phyloP scores from a whole-genome alignment of 768 basidiomycete genomes.

The Leucosporidium yakuticum region DNA sequence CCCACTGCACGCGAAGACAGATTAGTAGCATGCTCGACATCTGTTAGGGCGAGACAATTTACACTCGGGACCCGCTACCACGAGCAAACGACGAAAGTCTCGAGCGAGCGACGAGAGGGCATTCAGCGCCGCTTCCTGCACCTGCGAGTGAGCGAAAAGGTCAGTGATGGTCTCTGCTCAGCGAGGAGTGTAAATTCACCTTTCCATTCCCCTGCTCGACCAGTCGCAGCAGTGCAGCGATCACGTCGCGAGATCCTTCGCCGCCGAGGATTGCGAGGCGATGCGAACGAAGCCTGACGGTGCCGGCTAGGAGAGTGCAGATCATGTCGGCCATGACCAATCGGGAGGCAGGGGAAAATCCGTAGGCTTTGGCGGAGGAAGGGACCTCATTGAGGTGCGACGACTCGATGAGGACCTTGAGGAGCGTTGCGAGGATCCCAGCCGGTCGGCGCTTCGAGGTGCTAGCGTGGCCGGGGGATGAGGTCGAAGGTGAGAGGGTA shows the following conservation, averaged over 20 bases:
- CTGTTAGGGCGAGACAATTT: not conserved
- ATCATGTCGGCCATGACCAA: constrained; percentile 15
- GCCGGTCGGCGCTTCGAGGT: not conserved
- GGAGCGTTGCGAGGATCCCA: not conserved
- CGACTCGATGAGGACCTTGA: constrained; percentile 15
- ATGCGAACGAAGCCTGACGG: not conserved
- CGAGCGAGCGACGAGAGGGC: constrained; percentile 14
- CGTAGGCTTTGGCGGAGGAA: not conserved
- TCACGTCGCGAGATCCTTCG: not conserved
- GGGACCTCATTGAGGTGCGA: not conserved
- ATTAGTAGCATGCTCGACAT: too few relatives aligned
- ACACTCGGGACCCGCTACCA: not conserved
- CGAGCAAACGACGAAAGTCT: not conserved
- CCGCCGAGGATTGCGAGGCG: not conserved
- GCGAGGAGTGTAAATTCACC: not conserved
- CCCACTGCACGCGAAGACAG: not conserved
- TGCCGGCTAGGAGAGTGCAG: constrained; percentile 17
- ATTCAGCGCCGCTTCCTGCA: constrained; percentile 15
- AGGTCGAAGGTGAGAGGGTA: not conserved
- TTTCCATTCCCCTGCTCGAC: constrained; percentile 4
- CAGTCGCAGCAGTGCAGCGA: constrained; percentile 2
- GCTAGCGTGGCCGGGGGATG: not conserved
- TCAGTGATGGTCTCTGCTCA: not conserved
- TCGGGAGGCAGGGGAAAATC: not conserved
- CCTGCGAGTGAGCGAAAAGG: not conserved